Percentiles rank a stretch among this genome's conserved stretches.
Conservation (phyloP, 2,329 filamentous ascomycete genomes). For the Orbilia blumenaviensis region DNA sequence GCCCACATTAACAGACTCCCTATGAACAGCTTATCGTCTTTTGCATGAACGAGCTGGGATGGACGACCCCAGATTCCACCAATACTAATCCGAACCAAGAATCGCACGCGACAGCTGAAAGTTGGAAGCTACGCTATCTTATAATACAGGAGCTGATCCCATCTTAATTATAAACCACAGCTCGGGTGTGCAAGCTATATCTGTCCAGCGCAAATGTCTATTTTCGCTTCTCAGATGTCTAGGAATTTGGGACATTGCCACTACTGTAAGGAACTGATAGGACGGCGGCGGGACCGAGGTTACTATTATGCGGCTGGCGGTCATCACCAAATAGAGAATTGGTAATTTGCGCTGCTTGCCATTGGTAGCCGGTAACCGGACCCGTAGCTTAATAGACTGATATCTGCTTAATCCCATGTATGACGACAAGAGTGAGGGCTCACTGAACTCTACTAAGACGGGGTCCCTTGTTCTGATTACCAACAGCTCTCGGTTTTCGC, state of each 20-base stretch:
- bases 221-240: slow-evolving; percentile 31
- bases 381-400: background rate
- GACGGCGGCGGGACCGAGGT: slow-evolving; percentile 8
- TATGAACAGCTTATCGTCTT: slow-evolving; percentile 20
- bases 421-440: no score
- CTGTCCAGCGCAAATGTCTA: slow-evolving; percentile 13
- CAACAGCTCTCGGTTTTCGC: background rate
- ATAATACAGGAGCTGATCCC: background rate
- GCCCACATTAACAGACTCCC: background rate
- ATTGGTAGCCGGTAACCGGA: background rate
- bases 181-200: slow-evolving; percentile 43
- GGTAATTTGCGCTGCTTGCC: background rate
- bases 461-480: background rate
- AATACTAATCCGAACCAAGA: background rate
- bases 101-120: slow-evolving; percentile 12
- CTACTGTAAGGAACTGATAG: slow-evolving; percentile 46
- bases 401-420: slow-evolving; percentile 5
- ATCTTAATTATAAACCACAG: slow-evolving; percentile 11
- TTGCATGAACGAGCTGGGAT: slow-evolving; percentile 12
- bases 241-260: slow-evolving; percentile 38
- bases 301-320: background rate
- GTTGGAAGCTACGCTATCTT: background rate
- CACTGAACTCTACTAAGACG: no score
- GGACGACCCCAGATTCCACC: slow-evolving; percentile 14
- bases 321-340: background rate